Evolutionary conservation across 768 basidiomycete genomes (phyloP).

Genomic region (Tulasnella calospora): DNA sequence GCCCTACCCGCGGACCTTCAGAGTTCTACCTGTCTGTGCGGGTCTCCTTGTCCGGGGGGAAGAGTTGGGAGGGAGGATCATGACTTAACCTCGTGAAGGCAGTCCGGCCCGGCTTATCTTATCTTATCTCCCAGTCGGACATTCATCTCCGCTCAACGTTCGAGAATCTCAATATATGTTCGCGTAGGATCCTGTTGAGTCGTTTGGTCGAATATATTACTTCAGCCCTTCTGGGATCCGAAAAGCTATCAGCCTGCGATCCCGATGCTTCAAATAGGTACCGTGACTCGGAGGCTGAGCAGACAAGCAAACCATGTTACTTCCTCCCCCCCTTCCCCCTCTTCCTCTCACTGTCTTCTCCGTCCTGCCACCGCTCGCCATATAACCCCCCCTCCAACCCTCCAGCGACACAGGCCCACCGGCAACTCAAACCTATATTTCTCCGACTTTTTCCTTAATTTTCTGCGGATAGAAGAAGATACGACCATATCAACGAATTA

Average conservation of each 20-base stretch:
- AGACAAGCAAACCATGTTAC: not conserved
- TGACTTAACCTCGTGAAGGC: not conserved
- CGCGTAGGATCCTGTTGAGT: no score
- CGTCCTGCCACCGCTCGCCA: not conserved
- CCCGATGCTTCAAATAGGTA: no score
- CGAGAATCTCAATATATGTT: no score
- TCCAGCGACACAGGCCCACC: not conserved
- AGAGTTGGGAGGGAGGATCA: not conserved
- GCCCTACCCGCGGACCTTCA: not conserved
- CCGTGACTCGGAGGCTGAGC: no score
- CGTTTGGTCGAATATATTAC: no score
- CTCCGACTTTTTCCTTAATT: not conserved
- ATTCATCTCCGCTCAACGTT: no score
- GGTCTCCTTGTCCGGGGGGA: not conserved
- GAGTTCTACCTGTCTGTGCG: not conserved
- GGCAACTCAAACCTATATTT: not conserved
- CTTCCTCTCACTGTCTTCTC: not conserved
- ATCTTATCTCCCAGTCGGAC: slow-evolving; percentile 7
- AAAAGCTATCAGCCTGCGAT: no score
- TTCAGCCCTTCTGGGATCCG: no score
- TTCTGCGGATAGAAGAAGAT: not conserved
- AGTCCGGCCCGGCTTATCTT: not conserved
- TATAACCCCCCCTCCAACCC: not conserved
- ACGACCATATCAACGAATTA: not conserved
- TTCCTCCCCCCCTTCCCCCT: not conserved